A percentile compares a stretch with the other conserved stretches of the same genome.
Evolutionary conservation across 2,329 filamentous ascomycete genomes (phyloP).

Genomic region (Aspergillus clavatus): DNA sequence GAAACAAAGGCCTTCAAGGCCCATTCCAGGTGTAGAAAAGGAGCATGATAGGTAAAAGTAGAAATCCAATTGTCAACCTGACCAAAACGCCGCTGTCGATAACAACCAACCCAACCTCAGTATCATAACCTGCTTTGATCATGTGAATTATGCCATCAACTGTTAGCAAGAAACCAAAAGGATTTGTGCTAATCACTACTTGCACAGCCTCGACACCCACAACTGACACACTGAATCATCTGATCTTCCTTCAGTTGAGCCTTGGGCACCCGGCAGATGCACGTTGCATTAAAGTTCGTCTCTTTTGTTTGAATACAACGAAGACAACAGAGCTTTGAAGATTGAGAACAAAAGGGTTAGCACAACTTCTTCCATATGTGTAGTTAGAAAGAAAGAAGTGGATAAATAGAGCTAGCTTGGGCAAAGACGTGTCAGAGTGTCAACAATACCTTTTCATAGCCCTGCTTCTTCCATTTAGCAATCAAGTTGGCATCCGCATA

Average conservation of each 20-base stretch:
- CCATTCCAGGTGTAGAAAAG: neutral
- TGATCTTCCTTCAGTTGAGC: constrained; percentile 85
- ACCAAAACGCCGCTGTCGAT: neutral
- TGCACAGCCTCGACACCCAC: constrained; percentile 85
- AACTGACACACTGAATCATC: constrained; percentile 89
- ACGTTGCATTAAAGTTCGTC: constrained; percentile 97
- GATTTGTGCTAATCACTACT: constrained; percentile 63
- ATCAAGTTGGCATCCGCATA: constrained; percentile 95
- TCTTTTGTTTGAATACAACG: constrained; percentile 99
- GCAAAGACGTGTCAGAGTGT: constrained; percentile 4
- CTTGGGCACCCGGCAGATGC: constrained; percentile 90
- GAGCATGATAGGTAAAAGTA: neutral
- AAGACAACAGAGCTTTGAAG: constrained; percentile 74
- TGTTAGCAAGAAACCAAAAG: neutral
- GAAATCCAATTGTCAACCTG: neutral
- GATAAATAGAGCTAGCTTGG: neutral
- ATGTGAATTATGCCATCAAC: neutral
- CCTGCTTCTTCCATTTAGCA: constrained; percentile 99
- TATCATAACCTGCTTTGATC: neutral
- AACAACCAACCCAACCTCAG: constrained; percentile 3
- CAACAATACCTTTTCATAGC: constrained; percentile 81
- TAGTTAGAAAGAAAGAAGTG: constrained; percentile 1
- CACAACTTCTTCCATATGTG: too few species aligned
- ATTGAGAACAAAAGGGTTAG: constrained; percentile 1
- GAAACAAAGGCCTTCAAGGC: neutral